Evolutionary conservation across 2,329 filamentous ascomycete species (phyloP).

Genomic region (Penicillium occitanis): DNA sequence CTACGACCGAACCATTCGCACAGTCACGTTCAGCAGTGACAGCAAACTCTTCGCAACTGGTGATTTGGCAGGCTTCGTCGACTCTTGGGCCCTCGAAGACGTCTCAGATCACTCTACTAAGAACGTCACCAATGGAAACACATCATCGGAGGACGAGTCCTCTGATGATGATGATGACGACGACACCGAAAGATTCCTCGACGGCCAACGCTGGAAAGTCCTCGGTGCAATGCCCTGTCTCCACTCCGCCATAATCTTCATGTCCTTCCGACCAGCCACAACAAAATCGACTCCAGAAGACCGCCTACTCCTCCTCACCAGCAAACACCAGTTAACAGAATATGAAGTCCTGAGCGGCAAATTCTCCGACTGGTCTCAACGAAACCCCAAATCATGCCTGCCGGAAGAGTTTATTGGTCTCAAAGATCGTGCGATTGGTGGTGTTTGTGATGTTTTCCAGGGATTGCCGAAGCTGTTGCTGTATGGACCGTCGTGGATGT

Average conservation of each 20-base stretch:
- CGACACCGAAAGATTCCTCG: conserved; percentile 45
- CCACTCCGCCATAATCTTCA: conserved; percentile 61
- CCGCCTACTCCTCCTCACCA: conserved; percentile 61
- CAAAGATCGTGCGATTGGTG: conserved; percentile 77
- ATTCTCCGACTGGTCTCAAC: conserved; percentile 79
- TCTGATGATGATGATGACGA: conserved; percentile 52
- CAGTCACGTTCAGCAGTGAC: conserved; percentile 75
- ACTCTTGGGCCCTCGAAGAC: conserved; percentile 75
- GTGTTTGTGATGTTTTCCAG: conserved; percentile 71
- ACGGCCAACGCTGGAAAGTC: conserved; percentile 69
- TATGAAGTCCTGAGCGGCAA: conserved; percentile 76
- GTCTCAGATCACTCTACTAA: conserved; percentile 37
- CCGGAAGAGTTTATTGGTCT: conserved; percentile 72
- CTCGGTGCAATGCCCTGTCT: conserved; percentile 69
- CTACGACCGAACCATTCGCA: conserved; percentile 75
- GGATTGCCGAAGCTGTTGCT: conserved; percentile 72
- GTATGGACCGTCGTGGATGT: conserved; percentile 81
- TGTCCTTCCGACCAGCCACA: conserved; percentile 61
- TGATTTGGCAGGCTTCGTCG: conserved; percentile 80
- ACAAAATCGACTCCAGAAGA: conserved; percentile 39
- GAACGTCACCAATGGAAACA: conserved; percentile 28
- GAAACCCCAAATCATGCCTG: conserved; percentile 73
- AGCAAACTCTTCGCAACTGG: conserved; percentile 74
- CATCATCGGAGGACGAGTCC: conserved; percentile 44
- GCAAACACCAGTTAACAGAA: conserved; percentile 68